Percentiles rank a stretch among this genome's conserved stretches.
phyloP scores from a whole-genome alignment of 2,329 filamentous ascomycete genomes.

The Talaromyces marneffei region DNA sequence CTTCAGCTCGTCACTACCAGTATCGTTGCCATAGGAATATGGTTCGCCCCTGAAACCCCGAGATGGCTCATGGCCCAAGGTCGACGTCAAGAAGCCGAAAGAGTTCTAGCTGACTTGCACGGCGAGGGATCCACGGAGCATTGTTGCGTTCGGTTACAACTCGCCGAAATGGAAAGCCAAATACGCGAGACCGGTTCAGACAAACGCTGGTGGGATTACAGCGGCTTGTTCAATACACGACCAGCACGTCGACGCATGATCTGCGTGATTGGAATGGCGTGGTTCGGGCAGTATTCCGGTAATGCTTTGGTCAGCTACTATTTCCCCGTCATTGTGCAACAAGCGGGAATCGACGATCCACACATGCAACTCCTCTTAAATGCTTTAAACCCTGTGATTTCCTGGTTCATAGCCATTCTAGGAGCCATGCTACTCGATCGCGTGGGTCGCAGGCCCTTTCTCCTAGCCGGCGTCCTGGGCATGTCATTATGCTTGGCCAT shows the following conservation, averaged over 20 bases:
- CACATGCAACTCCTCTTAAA: conserved; percentile 13
- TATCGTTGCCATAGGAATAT: conserved; percentile 11
- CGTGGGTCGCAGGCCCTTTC: conserved; percentile 10
- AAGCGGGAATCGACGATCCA: conserved; percentile 7
- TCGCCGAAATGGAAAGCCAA: conserved; percentile 11
- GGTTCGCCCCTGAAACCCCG: conserved; percentile 10
- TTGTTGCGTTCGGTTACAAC: conserved; percentile 3
- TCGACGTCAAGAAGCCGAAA: conserved; percentile 10
- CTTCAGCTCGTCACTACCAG: conserved; percentile 9
- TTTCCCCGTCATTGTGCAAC: conserved; percentile 12
- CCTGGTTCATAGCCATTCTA: conserved; percentile 5
- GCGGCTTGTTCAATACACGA: conserved; percentile 12
- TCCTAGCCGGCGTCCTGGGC: conserved; percentile 8
- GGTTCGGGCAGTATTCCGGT: conserved; percentile 39
- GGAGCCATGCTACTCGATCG: conserved; percentile 11
- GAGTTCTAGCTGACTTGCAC: conserved; percentile 5
- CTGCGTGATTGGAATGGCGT: conserved; percentile 38
- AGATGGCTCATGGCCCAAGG: conserved; percentile 12
- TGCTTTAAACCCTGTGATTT: conserved; percentile 10
- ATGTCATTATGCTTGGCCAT: conserved; percentile 14
- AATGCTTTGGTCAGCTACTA: conserved; percentile 14
- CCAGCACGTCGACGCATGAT: conserved; percentile 33
- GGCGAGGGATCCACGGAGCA: conserved; percentile 2
- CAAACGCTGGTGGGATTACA: conserved; percentile 17
- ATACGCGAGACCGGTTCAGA: conserved; percentile 7